Evolutionary conservation across 495 filamentous ascomycete species (phyloP).

Genomic region (Articulospora tetracladia): DNA sequence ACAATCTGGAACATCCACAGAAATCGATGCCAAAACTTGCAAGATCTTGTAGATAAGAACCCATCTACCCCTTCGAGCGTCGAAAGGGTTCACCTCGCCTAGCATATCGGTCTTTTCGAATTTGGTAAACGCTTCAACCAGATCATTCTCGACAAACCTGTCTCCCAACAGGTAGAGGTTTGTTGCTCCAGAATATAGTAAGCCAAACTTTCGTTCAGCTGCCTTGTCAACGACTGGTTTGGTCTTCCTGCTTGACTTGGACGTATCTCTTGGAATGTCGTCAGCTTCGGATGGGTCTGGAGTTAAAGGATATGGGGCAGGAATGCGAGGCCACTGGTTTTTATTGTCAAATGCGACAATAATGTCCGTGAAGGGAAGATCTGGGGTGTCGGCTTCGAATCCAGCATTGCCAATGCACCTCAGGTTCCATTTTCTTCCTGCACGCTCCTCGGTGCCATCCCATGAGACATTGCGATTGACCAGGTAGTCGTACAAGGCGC

Average conservation of each 20-base stretch:
- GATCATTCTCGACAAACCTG: slow-evolving; percentile 40
- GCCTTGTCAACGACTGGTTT: slow-evolving; percentile 22
- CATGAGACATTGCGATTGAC: slow-evolving; percentile 66
- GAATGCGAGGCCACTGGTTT: slow-evolving; percentile 61
- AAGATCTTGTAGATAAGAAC: slow-evolving; percentile 67
- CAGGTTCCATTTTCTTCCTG: slow-evolving; percentile 58
- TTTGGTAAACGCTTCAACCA: slow-evolving; percentile 59
- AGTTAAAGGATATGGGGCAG: slow-evolving; percentile 64
- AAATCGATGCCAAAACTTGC: slow-evolving; percentile 63
- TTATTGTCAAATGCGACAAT: slow-evolving; percentile 63
- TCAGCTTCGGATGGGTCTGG: slow-evolving; percentile 41
- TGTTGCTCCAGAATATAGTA: slow-evolving; percentile 63
- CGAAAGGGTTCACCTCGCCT: slow-evolving; percentile 46
- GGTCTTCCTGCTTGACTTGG: slow-evolving; percentile 16
- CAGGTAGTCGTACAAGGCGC: slow-evolving; percentile 67
- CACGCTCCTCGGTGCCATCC: slow-evolving; percentile 53
- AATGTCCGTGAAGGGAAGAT: slow-evolving; percentile 63
- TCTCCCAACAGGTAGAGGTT: slow-evolving; percentile 63
- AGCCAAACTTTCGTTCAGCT: slow-evolving; percentile 42
- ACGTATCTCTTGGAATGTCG: slow-evolving; percentile 25
- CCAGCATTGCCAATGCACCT: slow-evolving; percentile 31
- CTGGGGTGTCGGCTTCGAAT: slow-evolving; percentile 57
- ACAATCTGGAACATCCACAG: slow-evolving; percentile 60
- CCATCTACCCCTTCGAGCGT: slow-evolving; percentile 66
- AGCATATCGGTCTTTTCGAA: slow-evolving; percentile 58